These are phyloP conservation scores for Globisporangium splendens DNA, from an alignment of 352 stramenopile species.

Conservation along the genomic window DNA sequence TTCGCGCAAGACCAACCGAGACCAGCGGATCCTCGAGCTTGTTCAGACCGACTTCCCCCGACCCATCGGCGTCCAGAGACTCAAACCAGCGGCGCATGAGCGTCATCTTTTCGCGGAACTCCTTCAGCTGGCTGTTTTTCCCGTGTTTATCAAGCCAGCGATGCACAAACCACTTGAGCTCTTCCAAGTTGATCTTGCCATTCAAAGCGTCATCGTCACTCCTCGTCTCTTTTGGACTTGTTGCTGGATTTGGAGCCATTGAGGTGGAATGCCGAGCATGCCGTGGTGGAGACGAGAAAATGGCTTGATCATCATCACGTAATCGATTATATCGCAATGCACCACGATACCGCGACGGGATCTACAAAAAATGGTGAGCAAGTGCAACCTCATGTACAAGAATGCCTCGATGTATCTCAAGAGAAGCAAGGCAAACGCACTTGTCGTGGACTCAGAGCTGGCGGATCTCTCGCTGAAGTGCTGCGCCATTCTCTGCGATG, in stretches of 20 bases:
- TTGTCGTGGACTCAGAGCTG: slow-evolving; percentile 24
- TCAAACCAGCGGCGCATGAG: slow-evolving; percentile 84
- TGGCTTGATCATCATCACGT: background rate
- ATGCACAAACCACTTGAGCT: slow-evolving; percentile 74
- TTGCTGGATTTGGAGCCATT: background rate
- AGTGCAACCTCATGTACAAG: background rate
- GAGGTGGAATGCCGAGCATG: background rate
- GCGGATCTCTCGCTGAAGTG: slow-evolving; percentile 22
- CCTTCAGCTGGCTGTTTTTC: slow-evolving; percentile 67
- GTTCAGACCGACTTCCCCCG: slow-evolving; percentile 73
- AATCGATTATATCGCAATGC: slow-evolving; percentile 31
- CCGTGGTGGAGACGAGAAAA: background rate
- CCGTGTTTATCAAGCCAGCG: slow-evolving; percentile 75
- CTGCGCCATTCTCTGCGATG: slow-evolving; percentile 54
- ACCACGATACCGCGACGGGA: slow-evolving; percentile 35
- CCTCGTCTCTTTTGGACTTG: background rate
- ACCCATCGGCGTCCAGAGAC: slow-evolving; percentile 82
- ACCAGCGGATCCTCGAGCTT: slow-evolving; percentile 87
- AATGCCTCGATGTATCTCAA: too few relatives aligned
- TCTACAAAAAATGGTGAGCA: slow-evolving; percentile 20
- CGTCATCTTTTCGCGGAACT: slow-evolving; percentile 56
- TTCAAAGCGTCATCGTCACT: slow-evolving; percentile 3
- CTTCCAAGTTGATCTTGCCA: slow-evolving; percentile 43
- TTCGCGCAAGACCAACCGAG: slow-evolving; percentile 77
- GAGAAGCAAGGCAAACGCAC: slow-evolving; percentile 13